These are phyloP conservation scores for Rhynchospora pubera DNA, from an alignment of 176 grass and related monocot genomes.

Conservation along the genomic window DNA sequence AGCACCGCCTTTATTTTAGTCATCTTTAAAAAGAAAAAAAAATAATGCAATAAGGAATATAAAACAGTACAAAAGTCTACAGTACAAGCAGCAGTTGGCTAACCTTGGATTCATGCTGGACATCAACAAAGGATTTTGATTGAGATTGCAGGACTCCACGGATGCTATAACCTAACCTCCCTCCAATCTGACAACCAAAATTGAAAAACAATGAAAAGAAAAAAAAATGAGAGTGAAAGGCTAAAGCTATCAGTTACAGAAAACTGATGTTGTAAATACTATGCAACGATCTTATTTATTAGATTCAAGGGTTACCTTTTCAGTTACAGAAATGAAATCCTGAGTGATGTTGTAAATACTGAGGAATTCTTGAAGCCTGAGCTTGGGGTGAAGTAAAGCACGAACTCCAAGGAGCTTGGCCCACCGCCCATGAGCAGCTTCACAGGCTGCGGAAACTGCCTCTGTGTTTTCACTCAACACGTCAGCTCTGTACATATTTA, in stretches of 20 bases:
- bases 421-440: constrained; percentile 97
- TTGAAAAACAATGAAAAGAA: constrained; percentile 3
- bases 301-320: constrained; percentile 62
- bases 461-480: constrained; percentile 96
- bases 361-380: constrained; percentile 92
- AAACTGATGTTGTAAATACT: too few species aligned
- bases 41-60: constrained; percentile 18
- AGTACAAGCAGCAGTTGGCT: constrained; percentile 16
- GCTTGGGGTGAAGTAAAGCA: constrained; percentile 86
- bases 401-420: constrained; percentile 96
- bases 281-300: constrained; percentile 15
- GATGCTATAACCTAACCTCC: constrained; percentile 95
- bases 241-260: background rate
- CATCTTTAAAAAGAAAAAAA: constrained; percentile 58
- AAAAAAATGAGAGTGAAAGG: background rate
- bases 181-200: constrained; percentile 61
- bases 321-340: constrained; percentile 80
- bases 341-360: constrained; percentile 94
- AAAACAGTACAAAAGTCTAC: background rate
- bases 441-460: constrained; percentile 82
- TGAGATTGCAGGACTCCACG: constrained; percentile 89
- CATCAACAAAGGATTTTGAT: constrained; percentile 96
- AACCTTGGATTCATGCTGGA: constrained; percentile 87
- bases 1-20: constrained; percentile 98
- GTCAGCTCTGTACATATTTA: constrained; percentile 57